phyloP scores from a whole-genome alignment of 768 basidiomycete species.

The Phylloporus arenicola region DNA sequence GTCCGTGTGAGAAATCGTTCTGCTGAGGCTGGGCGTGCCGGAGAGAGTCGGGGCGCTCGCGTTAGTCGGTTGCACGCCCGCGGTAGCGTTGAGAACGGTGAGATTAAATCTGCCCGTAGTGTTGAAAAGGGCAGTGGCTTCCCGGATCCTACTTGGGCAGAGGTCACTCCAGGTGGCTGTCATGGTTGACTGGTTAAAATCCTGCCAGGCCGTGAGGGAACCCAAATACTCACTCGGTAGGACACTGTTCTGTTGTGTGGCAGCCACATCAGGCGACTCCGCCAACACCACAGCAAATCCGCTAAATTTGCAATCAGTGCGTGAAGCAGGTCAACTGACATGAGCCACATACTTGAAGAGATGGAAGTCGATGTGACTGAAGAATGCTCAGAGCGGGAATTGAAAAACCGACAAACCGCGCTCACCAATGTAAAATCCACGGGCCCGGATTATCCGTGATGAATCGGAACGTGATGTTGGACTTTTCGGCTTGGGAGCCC shows the following conservation, averaged over 20 bases:
- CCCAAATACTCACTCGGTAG: conserved; percentile 18
- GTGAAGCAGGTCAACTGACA: not conserved
- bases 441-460: conserved; percentile 62
- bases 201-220: not conserved
- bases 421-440: conserved; percentile 46
- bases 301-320: conserved; percentile 11
- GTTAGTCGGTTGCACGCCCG: not conserved
- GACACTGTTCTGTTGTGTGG: conserved; percentile 14
- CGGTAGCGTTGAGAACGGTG: conserved; percentile 8
- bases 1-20: conserved; percentile 10
- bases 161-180: conserved; percentile 18
- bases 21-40: not conserved
- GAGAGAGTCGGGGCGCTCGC: conserved; percentile 1
- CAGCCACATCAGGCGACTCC: conserved; percentile 18
- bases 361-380: conserved; percentile 31
- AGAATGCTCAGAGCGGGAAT: not conserved
- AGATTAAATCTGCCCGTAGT: conserved; percentile 16
- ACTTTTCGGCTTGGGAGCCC: conserved; percentile 28
- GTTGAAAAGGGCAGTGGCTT: conserved; percentile 16
- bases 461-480: conserved; percentile 54
- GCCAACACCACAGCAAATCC: conserved; percentile 31
- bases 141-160: conserved; percentile 15
- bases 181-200: not conserved
- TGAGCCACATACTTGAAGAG: conserved; percentile 17
- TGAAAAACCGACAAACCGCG: not conserved